Percentiles rank a stretch among this genome's conserved stretches.
These are phyloP conservation scores for Pseudocercospora fijiensis DNA, from an alignment of 2,329 filamentous ascomycete genomes.

Conservation along the genomic window DNA sequence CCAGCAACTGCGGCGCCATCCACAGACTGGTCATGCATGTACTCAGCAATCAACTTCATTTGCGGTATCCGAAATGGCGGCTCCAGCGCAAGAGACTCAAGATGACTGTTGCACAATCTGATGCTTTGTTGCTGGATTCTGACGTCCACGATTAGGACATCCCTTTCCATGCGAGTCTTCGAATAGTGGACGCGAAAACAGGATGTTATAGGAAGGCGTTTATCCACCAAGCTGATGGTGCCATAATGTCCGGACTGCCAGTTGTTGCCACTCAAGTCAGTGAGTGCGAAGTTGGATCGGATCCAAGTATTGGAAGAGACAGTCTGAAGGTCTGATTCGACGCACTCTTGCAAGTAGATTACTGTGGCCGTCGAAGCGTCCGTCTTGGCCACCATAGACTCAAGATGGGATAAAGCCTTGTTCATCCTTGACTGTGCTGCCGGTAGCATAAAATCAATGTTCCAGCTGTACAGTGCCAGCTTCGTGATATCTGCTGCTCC, in stretches of 20 bases:
- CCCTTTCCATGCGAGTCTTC: slow-evolving; percentile 51
- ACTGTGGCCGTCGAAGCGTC: slow-evolving; percentile 36
- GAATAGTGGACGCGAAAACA: slow-evolving; percentile 55
- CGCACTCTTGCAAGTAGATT: slow-evolving; percentile 57
- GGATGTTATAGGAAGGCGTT: slow-evolving; percentile 44
- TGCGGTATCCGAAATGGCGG: slow-evolving; percentile 54
- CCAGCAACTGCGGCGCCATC: slow-evolving; percentile 41
- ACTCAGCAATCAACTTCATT: slow-evolving; percentile 45
- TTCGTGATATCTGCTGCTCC: slow-evolving; percentile 1
- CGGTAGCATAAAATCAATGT: slow-evolving; percentile 50
- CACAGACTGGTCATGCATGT: slow-evolving; percentile 26
- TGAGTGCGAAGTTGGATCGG: slow-evolving; percentile 49
- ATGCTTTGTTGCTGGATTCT: slow-evolving; percentile 38
- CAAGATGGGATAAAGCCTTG: slow-evolving; percentile 44
- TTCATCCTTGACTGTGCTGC: slow-evolving; percentile 44
- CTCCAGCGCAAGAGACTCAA: slow-evolving; percentile 54
- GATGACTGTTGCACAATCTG: slow-evolving; percentile 57
- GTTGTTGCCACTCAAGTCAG: slow-evolving; percentile 45
- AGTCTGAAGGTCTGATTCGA: slow-evolving; percentile 45
- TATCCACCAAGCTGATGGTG: slow-evolving; percentile 54
- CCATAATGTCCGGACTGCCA: slow-evolving; percentile 54
- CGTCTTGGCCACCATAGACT: slow-evolving; percentile 20
- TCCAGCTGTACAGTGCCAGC: slow-evolving; percentile 48
- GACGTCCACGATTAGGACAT: slow-evolving; percentile 58
- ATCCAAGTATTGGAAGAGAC: slow-evolving; percentile 52